Base-by-base conservation (phyloP, 1,284 basidiomycete species). In the Heterobasidion occidentale region DNA sequence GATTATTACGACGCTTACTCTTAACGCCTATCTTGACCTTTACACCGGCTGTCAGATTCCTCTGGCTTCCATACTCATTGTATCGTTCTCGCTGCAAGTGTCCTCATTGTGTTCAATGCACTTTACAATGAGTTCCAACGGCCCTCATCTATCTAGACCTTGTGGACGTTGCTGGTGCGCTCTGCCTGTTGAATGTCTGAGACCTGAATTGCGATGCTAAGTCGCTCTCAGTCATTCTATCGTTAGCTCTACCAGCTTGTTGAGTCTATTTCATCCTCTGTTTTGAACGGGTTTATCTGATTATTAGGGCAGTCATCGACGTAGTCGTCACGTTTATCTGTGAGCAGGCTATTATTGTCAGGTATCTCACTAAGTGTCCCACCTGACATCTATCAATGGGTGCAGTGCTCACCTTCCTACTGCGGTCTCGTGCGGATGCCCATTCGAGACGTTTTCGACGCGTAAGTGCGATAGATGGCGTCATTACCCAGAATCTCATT, bases 331-430 rank as follows among this genome's bases (percentile, higher is more conserved):
- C 55, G 11, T 34, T 19, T 7, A 56, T 53, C 59, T 15, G 68
- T 69, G 53, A 44, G 65, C 53, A 8, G 27, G 27, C 27, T 7
- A 35, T n/a, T 2, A 7, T 36, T 15, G 9, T 36, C 20, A 8
- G 49, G 4, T 27, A 8, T 1, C 33, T 15, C 6, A 36, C 9
- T 19, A 14, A 12, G 11, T 20, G 36, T 27, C 3, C 34, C n/a
- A 19, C 27, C 12, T 9, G 11, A n/a, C 11, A 4, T 12, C n/a
- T 3, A n/a, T 19, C 4, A 12, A 12, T 11, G 8, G 3, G 9
- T 17, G 14, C 50, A 70, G 67, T 69, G 35, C 62, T 69, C 46
- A 59, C 60, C 17, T 67, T 64, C 53, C 64, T 69, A 1, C 57
- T 65, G 6, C 62, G 62, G n/a, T 65, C 66, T n/a, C 67, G 63